A percentile compares a stretch with the other conserved stretches of the same genome.
Conservation (phyloP, 2,329 filamentous ascomycete species). For the Hypoxylon sp. region DNA sequence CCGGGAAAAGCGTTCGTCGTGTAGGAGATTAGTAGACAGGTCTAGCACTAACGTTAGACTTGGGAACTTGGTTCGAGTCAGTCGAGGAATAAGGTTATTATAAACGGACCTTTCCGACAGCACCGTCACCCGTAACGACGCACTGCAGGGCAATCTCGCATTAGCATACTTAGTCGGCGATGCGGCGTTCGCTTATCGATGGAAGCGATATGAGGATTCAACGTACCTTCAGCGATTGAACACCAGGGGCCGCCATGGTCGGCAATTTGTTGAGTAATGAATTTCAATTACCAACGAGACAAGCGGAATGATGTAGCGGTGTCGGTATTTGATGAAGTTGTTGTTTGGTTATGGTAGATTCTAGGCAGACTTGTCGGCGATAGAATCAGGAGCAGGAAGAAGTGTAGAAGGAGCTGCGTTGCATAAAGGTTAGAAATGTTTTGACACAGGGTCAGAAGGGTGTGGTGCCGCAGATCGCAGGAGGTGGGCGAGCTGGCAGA, state of each 20-base stretch:
- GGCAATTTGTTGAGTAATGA: conserved; percentile 44
- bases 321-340: conserved; percentile 27
- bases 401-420: conserved; percentile 51
- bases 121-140: conserved; percentile 99
- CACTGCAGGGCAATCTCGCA: conserved; percentile 71
- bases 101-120: conserved; percentile 90
- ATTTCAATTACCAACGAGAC: conserved; percentile 34
- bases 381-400: conserved; percentile 33
- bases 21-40: conserved; percentile 98
- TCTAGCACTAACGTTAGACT: conserved; percentile 69
- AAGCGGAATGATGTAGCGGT: conserved; percentile 27
- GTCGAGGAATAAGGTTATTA: conserved; percentile 33
- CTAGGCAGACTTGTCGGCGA: conserved; percentile 41
- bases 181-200: conserved; percentile 26
- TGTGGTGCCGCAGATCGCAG: conserved; percentile 57
- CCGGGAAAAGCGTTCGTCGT: conserved; percentile 99
- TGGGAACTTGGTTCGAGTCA: conserved; percentile 39
- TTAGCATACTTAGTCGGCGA: conserved; percentile 55
- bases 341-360: conserved; percentile 29
- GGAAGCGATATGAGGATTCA: conserved; percentile 16
- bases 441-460: conserved; percentile 54
- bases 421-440: conserved; percentile 59
- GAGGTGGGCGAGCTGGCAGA: conserved; percentile 45
- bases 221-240: conserved; percentile 91
- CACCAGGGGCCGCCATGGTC: conserved; percentile 86